Evolutionary conservation across 2,329 filamentous ascomycete genomes (phyloP).

Genomic region (Penicillium sp.): DNA sequence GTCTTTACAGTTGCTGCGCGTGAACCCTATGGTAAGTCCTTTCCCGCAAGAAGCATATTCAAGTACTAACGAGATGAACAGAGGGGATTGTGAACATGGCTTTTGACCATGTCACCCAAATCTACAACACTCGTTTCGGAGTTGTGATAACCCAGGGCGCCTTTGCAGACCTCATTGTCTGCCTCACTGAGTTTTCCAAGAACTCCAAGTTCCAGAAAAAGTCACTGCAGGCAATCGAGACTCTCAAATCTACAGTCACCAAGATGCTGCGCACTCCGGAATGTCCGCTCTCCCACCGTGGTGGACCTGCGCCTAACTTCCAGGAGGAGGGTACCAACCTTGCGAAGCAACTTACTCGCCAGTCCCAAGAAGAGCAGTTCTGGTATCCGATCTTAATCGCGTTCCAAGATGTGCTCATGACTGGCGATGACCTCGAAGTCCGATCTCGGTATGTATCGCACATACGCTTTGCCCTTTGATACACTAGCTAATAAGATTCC

Average conservation of each 20-base stretch:
- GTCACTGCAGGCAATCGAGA: conserved; percentile 91
- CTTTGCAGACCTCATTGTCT: conserved; percentile 94
- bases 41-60: not conserved
- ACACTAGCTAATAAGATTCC: conserved; percentile 7
- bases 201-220: conserved; percentile 99
- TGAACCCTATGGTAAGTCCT: conserved; percentile 69
- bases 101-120: conserved; percentile 92
- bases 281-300: conserved; percentile 77
- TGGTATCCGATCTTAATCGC: conserved; percentile 99
- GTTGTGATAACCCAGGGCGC: conserved; percentile 95
- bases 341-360: conserved; percentile 67
- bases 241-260: conserved; percentile 87
- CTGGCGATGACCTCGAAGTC: conserved; percentile 95
- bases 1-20: conserved; percentile 94
- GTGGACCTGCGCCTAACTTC: conserved; percentile 48
- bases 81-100: conserved; percentile 95
- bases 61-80: conserved; percentile 25
- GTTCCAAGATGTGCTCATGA: conserved; percentile 99
- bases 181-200: conserved; percentile 97
- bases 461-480: not conserved
- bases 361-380: conserved; percentile 92
- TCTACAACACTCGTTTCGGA: conserved; percentile 93
- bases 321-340: conserved; percentile 49
- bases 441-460: conserved; percentile 59
- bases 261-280: conserved; percentile 96